Base-by-base conservation (phyloP, 768 basidiomycete genomes). In the Russula vinacea region DNA sequence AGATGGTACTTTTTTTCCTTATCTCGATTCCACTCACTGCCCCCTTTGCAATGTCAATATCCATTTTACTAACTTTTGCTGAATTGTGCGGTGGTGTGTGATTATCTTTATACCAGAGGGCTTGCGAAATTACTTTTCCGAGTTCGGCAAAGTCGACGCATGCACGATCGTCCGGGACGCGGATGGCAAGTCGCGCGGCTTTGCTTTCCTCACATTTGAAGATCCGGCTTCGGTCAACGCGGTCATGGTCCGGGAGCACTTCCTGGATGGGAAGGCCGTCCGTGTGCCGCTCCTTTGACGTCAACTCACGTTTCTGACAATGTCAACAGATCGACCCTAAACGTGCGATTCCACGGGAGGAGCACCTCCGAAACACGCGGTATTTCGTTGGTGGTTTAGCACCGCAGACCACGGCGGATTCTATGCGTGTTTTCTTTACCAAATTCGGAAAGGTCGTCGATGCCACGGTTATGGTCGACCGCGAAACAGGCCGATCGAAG, bases 151-250 rank as follows among this genome's bases (percentile, higher is more conserved):
- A 77, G 92, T 99, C 76, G 93, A 95, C 72, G 92, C 94, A 44
- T 97, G 93, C 75, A 98, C 94, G 14, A 98, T 99, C 78, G 98
- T 99, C 94, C 90, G 96, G 70, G 97, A 99, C 74, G 88, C 89
- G 16, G 88, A 88, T 49, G 95, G 95, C 37, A 86, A 96, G 64
- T 98, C 96, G 56, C 80, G 97, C 62, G 98, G 97, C 71, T 99
- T 99, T 77, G 97, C 94, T 19, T 99, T 98, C 78, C 77, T 98
- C 73, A 98, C 97, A 1, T 99, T 98, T 74, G 90, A 92, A 62
- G 90, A 96, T 52, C 87, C 94, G 10, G 85, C 90, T 8, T 90
- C 92, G 66, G 96, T 99, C 56, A 95, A 95, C 75, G 87, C 89
- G 14, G 97, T 99, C 60, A 92, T 99, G 92, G 88, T 91, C 44